A percentile compares a stretch with the other conserved stretches of the same genome.
These are phyloP conservation scores for Pseudogymnoascus sp. DNA, from an alignment of 2,329 filamentous ascomycete species.

Conservation along the genomic window DNA sequence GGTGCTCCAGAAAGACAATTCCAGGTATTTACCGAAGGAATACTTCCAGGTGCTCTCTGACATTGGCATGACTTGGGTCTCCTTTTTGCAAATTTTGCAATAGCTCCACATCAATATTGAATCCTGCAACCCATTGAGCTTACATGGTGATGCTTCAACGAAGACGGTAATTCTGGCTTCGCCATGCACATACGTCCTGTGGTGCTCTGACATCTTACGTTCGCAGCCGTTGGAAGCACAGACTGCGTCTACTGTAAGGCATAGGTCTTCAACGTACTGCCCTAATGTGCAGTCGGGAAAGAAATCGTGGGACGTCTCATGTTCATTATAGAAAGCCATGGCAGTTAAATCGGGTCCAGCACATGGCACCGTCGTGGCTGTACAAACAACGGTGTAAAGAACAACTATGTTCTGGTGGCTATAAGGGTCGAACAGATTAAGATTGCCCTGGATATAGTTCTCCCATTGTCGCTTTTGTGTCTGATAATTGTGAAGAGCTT, in stretches of 20 bases:
- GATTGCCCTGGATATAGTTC: conserved; percentile 79
- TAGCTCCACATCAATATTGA: conserved; percentile 97
- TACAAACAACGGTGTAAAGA: conserved; percentile 88
- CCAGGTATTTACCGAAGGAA: conserved; percentile 97
- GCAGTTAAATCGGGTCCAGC: conserved; percentile 84
- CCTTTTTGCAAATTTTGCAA: conserved; percentile 84
- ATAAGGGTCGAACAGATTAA: conserved; percentile 87
- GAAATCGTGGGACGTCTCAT: conserved; percentile 57
- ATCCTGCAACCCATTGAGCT: conserved; percentile 56
- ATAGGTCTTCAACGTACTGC: conserved; percentile 89
- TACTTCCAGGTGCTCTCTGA: conserved; percentile 95
- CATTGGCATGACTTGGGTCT: conserved; percentile 85
- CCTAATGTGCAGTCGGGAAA: conserved; percentile 86
- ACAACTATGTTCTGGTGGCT: conserved; percentile 95
- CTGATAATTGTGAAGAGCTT: conserved; percentile 84
- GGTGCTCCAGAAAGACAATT: conserved; percentile 91
- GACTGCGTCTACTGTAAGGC: conserved; percentile 62
- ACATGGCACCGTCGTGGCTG: conserved; percentile 86
- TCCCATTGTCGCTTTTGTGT: conserved; percentile 97
- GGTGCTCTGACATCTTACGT: conserved; percentile 81
- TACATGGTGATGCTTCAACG: conserved; percentile 64
- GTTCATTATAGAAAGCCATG: conserved; percentile 88
- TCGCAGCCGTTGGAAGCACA: conserved; percentile 83
- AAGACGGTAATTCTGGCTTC: conserved; percentile 89
- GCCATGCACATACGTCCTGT: conserved; percentile 94